Percentiles rank a stretch among this genome's conserved stretches.
Conservation (phyloP, 1,284 basidiomycete species). For the Boletus calvinii region DNA sequence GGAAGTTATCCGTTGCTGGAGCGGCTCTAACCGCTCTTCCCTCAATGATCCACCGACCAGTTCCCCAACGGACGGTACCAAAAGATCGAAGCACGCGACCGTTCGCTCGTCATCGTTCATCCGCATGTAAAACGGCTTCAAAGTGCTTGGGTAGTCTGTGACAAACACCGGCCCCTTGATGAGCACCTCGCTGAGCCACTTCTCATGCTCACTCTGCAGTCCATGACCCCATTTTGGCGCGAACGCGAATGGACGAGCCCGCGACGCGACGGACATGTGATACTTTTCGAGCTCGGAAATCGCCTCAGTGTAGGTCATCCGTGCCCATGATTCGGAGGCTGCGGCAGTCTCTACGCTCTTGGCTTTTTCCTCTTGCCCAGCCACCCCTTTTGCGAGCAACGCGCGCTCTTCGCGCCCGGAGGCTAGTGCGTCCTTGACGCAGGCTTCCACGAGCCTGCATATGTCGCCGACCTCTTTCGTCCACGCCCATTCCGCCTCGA, state of each 20-base stretch:
- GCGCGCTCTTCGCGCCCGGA: constrained; percentile 33
- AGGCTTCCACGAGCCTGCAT: constrained; percentile 71
- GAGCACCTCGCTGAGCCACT: constrained; percentile 76
- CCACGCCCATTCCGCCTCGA: constrained; percentile 90
- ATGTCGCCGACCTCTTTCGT: constrained; percentile 50
- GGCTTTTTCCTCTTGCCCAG: constrained; percentile 25
- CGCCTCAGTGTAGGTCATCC: constrained; percentile 82
- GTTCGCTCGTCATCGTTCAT: constrained; percentile 52
- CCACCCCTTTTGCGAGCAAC: constrained; percentile 40
- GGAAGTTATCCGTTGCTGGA: constrained; percentile 53
- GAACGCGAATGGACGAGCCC: constrained; percentile 48
- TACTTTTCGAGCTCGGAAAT: constrained; percentile 55
- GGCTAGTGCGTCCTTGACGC: constrained; percentile 50
- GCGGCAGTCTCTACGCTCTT: constrained; percentile 37
- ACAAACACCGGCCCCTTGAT: constrained; percentile 83
- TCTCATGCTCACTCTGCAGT: constrained; percentile 90
- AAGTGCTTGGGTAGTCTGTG: constrained; percentile 77
- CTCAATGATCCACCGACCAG: constrained; percentile 89
- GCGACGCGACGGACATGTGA: constrained; percentile 28
- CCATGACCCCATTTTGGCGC: constrained; percentile 68
- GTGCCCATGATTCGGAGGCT: constrained; percentile 51
- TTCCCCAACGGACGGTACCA: constrained; percentile 88
- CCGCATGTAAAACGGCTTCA: constrained; percentile 99
- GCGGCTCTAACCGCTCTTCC: constrained; percentile 71
- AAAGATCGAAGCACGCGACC: constrained; percentile 92